Conservation (phyloP, 352 stramenopile genomes). For the Globisporangium sylvaticum region DNA sequence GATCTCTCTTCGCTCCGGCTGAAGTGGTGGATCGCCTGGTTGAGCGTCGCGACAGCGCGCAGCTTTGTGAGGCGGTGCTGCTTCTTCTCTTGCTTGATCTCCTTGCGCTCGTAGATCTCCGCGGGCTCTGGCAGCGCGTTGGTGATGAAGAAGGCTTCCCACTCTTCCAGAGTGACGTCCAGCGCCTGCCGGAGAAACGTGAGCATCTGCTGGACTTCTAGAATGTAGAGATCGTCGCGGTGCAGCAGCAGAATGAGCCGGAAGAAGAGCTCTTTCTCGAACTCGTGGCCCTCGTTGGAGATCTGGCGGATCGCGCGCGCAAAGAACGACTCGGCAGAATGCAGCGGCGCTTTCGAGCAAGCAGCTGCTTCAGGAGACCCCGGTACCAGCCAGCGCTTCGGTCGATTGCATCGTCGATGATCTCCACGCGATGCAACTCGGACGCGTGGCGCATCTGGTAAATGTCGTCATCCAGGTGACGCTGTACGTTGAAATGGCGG, state of each 20-base stretch:
- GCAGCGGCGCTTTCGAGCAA: constrained; percentile 34
- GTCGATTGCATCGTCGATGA: constrained; percentile 24
- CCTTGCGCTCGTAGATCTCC: constrained; percentile 28
- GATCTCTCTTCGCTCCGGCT: constrained; percentile 7
- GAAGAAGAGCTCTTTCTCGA: constrained; percentile 39
- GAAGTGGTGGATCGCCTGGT: constrained; percentile 28
- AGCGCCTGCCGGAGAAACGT: constrained; percentile 38
- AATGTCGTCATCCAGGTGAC: constrained; percentile 39
- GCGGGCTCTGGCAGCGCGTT: constrained; percentile 31
- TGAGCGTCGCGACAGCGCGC: constrained; percentile 27
- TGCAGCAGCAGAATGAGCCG: constrained; percentile 42
- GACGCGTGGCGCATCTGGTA: constrained; percentile 43
- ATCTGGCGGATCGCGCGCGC: constrained; percentile 44
- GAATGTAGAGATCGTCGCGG: constrained; percentile 37
- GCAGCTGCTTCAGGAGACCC: constrained; percentile 43
- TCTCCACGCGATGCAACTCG: constrained; percentile 33
- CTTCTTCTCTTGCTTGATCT: constrained; percentile 19
- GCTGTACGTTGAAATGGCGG: constrained; percentile 30
- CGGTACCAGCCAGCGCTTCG: constrained; percentile 40
- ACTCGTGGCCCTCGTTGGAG: constrained; percentile 38
- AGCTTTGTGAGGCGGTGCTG: constrained; percentile 23
- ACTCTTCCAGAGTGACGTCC: constrained; percentile 30
- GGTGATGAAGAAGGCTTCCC: constrained; percentile 38
- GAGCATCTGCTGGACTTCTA: constrained; percentile 49
- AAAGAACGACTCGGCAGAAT: constrained; percentile 52